Conservation (phyloP, 306 rosid genomes). For the Pterocarpus macrocarpus region DNA sequence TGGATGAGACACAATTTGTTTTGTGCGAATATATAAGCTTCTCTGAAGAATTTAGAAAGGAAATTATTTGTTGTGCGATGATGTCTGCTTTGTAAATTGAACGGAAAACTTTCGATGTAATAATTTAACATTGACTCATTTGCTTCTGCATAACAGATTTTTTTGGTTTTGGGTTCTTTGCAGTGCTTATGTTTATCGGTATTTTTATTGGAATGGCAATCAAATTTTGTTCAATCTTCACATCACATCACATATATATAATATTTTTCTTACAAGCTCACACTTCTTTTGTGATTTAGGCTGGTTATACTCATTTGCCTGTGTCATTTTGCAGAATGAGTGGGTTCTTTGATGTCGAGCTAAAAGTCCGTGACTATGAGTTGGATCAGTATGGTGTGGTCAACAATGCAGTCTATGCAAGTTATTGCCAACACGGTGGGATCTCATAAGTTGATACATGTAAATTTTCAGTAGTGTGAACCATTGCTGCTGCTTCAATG, state of each 20-base stretch:
- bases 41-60: background rate
- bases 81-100: too few relatives aligned
- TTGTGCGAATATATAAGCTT: too few relatives aligned
- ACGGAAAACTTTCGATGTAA: background rate
- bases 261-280: constrained; percentile 1
- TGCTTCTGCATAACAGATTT: background rate
- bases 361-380: constrained; percentile 93
- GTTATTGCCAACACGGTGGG: constrained; percentile 94
- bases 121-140: background rate
- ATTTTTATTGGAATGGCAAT: constrained; percentile 15
- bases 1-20: background rate
- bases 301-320: constrained; percentile 8
- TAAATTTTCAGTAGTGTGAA: constrained; percentile 1
- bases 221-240: constrained; percentile 11
- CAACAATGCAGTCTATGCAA: constrained; percentile 90
- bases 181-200: constrained; percentile 1
- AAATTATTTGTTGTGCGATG: background rate
- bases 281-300: background rate
- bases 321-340: constrained; percentile 68
- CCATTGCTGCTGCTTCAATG: constrained; percentile 17
- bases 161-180: background rate
- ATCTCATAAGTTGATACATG: constrained; percentile 29
- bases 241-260: background rate
- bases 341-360: constrained; percentile 67
- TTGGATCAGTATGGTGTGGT: constrained; percentile 95